phyloP scores from a whole-genome alignment of 805 yeast species.

The Kodamaea lidongshanica region DNA sequence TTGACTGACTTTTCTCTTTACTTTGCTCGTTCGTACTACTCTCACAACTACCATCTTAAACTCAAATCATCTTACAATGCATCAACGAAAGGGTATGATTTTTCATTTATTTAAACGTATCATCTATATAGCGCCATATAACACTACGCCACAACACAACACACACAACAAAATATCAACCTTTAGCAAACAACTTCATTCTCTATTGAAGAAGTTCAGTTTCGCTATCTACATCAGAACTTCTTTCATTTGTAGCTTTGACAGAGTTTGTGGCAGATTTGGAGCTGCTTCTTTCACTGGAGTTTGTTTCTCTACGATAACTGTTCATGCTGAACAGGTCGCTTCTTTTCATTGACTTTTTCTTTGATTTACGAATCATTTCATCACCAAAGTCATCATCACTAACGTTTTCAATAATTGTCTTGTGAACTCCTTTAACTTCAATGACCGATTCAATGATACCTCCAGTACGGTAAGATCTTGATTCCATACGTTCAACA shows the following conservation, averaged over 20 bases:
- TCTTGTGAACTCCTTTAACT: slow-evolving; percentile 77
- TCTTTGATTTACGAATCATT: slow-evolving; percentile 5
- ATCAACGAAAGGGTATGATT: no score
- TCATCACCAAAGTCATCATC: slow-evolving; percentile 34
- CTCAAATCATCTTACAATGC: no score
- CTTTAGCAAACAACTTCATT: no score
- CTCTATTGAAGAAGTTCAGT: slow-evolving; percentile 3
- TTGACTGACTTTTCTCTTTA: no score
- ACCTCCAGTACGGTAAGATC: slow-evolving; percentile 49
- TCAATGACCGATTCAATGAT: slow-evolving; percentile 79
- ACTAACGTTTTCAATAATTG: slow-evolving; percentile 67
- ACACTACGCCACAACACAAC: no score
- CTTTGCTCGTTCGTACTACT: no score
- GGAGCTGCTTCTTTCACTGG: slow-evolving; percentile 2
- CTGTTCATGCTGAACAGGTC: slow-evolving; percentile 11
- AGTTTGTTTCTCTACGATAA: slow-evolving; percentile 5
- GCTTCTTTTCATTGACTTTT: slow-evolving; percentile 9
- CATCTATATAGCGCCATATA: no score
- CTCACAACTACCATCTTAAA: no score
- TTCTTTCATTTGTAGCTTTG: slow-evolving; percentile 1
- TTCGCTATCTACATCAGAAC: slow-evolving; percentile 4
- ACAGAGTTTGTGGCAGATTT: neutral
- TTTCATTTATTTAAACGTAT: no score
- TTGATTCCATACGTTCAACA: slow-evolving; percentile 28
- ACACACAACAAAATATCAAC: no score